Conservation (phyloP, 176 grass and related monocot genomes). For the Stipa capillata region DNA sequence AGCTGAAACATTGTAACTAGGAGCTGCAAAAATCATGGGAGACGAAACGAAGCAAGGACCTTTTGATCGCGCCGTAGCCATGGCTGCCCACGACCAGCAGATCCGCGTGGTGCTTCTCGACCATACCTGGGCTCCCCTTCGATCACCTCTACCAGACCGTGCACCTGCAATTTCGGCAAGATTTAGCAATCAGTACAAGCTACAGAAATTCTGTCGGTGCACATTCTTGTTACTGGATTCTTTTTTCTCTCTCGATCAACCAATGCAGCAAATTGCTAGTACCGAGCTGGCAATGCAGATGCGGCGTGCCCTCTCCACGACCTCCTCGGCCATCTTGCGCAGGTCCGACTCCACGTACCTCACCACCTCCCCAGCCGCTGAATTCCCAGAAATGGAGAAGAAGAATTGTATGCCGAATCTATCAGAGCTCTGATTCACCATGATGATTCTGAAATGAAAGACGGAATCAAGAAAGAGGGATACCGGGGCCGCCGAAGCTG, state of each 20-base stretch:
- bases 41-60: not conserved
- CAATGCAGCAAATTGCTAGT: not conserved
- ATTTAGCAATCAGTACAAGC: not conserved
- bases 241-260: too few relatives aligned
- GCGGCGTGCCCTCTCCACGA: conserved; percentile 37
- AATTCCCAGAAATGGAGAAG: not conserved
- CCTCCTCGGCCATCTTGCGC: conserved; percentile 36
- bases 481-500: conserved; percentile 31
- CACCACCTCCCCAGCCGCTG: conserved; percentile 37
- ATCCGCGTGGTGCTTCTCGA: conserved; percentile 41
- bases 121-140: conserved; percentile 52
- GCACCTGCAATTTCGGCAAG: conserved; percentile 9
- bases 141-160: conserved; percentile 38
- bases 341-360: conserved; percentile 36
- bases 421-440: not conserved
- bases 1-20: not conserved
- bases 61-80: conserved; percentile 63
- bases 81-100: conserved; percentile 57
- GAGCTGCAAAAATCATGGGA: not conserved
- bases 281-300: conserved; percentile 42
- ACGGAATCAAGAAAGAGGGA: not conserved
- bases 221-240: not conserved
- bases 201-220: not conserved
- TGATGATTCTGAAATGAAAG: not conserved
- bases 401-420: not conserved